These are phyloP conservation scores for Arthroderma sp. DNA, from an alignment of 2,329 filamentous ascomycete species.

Conservation along the genomic window DNA sequence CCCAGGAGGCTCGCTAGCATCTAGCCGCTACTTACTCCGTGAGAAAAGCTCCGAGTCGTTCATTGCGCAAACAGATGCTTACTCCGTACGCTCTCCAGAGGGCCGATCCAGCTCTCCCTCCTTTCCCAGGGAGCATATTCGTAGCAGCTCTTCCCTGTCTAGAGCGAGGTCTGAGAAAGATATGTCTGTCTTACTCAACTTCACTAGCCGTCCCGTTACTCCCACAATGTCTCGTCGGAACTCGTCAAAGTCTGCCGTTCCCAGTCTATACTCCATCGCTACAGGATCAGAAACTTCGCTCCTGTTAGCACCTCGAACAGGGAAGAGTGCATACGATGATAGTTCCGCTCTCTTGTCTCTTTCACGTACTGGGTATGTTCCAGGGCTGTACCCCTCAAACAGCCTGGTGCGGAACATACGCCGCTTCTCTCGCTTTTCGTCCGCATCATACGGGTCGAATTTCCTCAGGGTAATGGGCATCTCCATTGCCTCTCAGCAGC, in stretches of 20 bases:
- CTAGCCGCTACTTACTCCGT: slow-evolving; percentile 26
- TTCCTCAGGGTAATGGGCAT: slow-evolving; percentile 39
- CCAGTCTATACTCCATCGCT: slow-evolving; percentile 37
- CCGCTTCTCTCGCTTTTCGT: slow-evolving; percentile 37
- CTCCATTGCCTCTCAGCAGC: slow-evolving; percentile 21
- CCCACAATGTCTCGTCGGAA: slow-evolving; percentile 15
- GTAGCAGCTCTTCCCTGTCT: slow-evolving; percentile 34
- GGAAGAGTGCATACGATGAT: slow-evolving; percentile 37
- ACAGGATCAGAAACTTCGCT: slow-evolving; percentile 36
- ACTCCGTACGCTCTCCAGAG: slow-evolving; percentile 27
- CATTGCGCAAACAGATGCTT: slow-evolving; percentile 33
- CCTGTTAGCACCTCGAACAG: slow-evolving; percentile 31
- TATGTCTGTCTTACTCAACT: slow-evolving; percentile 23
- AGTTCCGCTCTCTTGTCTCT: slow-evolving; percentile 33
- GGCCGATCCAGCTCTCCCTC: slow-evolving; percentile 30
- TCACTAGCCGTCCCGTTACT: slow-evolving; percentile 19
- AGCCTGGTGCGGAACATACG: slow-evolving; percentile 37
- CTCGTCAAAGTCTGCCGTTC: slow-evolving; percentile 30
- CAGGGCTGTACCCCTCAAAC: slow-evolving; percentile 35
- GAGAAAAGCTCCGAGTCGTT: slow-evolving; percentile 32
- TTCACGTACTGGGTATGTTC: slow-evolving; percentile 33
- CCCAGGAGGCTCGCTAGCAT: neutral
- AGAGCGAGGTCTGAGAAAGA: slow-evolving; percentile 33
- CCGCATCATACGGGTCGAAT: slow-evolving; percentile 37
- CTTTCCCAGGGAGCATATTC: slow-evolving; percentile 30